Evolutionary conservation across 2,329 filamentous ascomycete genomes (phyloP), one percentile per base, ranked within the genome.

Genomic region (Microdochium nivale): DNA sequence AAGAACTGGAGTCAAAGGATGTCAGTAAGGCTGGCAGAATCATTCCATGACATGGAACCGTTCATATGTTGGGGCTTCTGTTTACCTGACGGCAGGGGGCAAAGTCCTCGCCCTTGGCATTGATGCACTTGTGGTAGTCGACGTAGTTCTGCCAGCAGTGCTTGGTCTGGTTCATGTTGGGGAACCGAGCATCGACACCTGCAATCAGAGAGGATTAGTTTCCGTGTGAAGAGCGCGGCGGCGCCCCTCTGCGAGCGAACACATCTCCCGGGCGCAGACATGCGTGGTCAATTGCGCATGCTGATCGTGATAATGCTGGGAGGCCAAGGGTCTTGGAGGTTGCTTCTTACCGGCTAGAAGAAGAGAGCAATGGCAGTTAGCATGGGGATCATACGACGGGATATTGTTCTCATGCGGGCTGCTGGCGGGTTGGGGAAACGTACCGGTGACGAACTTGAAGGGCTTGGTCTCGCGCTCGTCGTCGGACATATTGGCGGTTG

Each of bases 111-210:
- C 92, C 92, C 84, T 97, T 97, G 76, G 91, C 92, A 70, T 86
- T 79, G 75, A 96, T 90, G 81, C 94, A 99, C 84, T 99, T 99
- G 86, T 99, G 89, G 83, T 99, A 97, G 76, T 99, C 94, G 79
- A 99, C 94, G 78, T 99, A 99, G 84, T 99, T 99, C 75, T 99
- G 95, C 94, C 94, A 99, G 89, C 94, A 99, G 84, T 99, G 91
- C 87, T 96, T 96, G 77, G 91, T 87, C 79, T 94, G 89, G 80
- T 99, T 99, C 80, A 84, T 79, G 81, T 99, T 96, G 69, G 94
- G 94, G 80, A 97, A 99, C 73, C 94, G 92, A 75, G 94, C 94
- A 73, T 99, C 94, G 79, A 95, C 95, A 80, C 94, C 94, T 96
- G 65, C 58, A n/a, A 52, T 23, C 24, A n/a, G 33, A 47, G 51